phyloP scores from a whole-genome alignment of 208 protist genomes.

The Trypanosoma lewisi region DNA sequence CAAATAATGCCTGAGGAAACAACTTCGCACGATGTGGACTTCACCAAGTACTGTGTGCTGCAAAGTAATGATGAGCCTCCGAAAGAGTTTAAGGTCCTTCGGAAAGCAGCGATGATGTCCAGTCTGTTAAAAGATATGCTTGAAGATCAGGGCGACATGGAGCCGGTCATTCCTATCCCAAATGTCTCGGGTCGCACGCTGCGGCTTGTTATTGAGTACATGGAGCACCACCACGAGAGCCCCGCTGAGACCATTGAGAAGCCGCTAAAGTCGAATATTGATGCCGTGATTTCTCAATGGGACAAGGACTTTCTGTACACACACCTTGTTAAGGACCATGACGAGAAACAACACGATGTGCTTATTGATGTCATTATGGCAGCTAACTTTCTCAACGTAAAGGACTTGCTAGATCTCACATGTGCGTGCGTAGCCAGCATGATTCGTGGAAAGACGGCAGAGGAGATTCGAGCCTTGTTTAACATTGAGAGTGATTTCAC shows the following conservation, averaged over 20 bases:
- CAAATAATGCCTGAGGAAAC: conserved; percentile 65
- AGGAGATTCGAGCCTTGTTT: conserved; percentile 92
- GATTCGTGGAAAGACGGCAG: conserved; percentile 93
- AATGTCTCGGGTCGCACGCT: conserved; percentile 90
- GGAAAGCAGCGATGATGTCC: conserved; percentile 87
- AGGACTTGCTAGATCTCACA: conserved; percentile 92
- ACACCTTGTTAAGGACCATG: conserved; percentile 74
- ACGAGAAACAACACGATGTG: conserved; percentile 83
- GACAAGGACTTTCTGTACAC: conserved; percentile 86
- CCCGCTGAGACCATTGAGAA: conserved; percentile 83
- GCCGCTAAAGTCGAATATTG: conserved; percentile 83
- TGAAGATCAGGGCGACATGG: conserved; percentile 72
- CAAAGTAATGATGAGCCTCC: conserved; percentile 86
- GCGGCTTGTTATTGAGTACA: conserved; percentile 91
- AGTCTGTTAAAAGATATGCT: conserved; percentile 90
- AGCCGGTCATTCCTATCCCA: conserved; percentile 90
- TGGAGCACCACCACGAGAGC: conserved; percentile 90
- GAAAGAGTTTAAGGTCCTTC: conserved; percentile 77
- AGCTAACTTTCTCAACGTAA: conserved; percentile 94
- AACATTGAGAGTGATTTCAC: conserved; percentile 97
- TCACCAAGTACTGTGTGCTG: conserved; percentile 82
- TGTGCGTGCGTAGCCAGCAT: conserved; percentile 92
- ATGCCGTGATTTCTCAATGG: conserved; percentile 83
- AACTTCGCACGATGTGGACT: conserved; percentile 60
- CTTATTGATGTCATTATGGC: conserved; percentile 94